Percentiles rank a stretch among this genome's conserved stretches.
phyloP scores from a whole-genome alignment of 164 flowering plant species.

The Vitis amurensis region DNA sequence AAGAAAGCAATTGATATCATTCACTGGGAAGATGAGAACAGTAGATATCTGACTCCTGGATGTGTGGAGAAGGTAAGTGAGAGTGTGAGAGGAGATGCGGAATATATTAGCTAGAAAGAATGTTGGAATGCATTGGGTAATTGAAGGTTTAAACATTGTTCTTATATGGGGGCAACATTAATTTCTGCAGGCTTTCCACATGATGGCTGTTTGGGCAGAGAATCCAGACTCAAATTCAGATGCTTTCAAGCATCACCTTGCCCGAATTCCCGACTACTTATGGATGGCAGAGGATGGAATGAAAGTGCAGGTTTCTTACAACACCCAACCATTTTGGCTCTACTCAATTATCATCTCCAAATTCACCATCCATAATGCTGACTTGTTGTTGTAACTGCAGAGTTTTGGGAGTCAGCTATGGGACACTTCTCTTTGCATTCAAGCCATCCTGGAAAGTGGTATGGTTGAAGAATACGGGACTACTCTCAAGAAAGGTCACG shows the following conservation, averaged over 20 bases:
- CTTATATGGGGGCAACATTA: too few species aligned
- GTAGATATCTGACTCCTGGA: too few species aligned
- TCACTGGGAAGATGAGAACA: too few species aligned
- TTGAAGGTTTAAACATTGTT: too few species aligned
- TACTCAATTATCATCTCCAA: not conserved
- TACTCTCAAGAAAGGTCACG: constrained; percentile 36
- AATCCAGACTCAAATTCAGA: constrained; percentile 36
- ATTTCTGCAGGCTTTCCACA: constrained; percentile 31
- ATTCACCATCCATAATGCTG: not conserved
- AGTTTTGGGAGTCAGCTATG: constrained; percentile 43
- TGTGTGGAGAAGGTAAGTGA: too few species aligned
- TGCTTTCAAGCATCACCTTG: constrained; percentile 46
- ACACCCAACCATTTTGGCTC: too few species aligned
- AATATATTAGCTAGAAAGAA: too few species aligned
- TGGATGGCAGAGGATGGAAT: constrained; percentile 63
- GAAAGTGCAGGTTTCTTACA: constrained; percentile 35
- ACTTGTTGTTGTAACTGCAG: constrained; percentile 30
- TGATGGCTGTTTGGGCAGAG: constrained; percentile 62
- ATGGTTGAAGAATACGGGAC: constrained; percentile 27
- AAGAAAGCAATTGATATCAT: too few species aligned
- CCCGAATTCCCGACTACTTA: constrained; percentile 48
- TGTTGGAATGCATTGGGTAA: too few species aligned
- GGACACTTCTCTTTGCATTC: constrained; percentile 37
- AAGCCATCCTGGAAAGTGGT: constrained; percentile 35
- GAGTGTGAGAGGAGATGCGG: too few species aligned